Conservation (phyloP, 768 basidiomycete genomes). For the Obba rivulosa region DNA sequence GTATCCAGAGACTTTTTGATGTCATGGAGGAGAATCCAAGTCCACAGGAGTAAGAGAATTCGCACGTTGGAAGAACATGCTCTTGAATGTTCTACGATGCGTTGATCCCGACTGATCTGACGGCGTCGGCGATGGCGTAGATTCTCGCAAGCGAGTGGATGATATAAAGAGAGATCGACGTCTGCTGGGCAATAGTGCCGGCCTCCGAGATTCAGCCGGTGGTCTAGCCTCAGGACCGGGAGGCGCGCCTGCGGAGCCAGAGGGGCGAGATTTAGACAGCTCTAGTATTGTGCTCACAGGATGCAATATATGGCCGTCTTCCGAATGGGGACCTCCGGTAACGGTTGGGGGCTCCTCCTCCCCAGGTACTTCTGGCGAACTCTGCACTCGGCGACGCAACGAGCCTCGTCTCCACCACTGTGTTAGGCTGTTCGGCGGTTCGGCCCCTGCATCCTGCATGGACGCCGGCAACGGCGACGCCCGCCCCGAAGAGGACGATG, state of each 20-base stretch:
- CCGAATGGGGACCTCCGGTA: not conserved
- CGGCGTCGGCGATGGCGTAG: not conserved
- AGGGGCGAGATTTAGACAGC: not conserved
- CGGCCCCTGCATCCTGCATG: conserved; percentile 7
- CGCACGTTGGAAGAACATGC: conserved; percentile 18
- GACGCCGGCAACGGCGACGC: conserved; percentile 8
- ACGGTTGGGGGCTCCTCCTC: conserved; percentile 10
- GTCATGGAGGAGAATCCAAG: not conserved
- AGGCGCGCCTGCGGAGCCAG: not conserved
- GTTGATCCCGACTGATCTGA: conserved; percentile 1
- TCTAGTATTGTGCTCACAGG: not conserved
- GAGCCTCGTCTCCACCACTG: conserved; percentile 47
- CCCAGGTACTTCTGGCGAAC: conserved; percentile 41
- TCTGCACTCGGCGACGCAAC: conserved; percentile 47
- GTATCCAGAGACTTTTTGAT: not conserved
- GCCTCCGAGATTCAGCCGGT: not conserved
- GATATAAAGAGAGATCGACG: conserved; percentile 17
- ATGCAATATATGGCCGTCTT: not conserved
- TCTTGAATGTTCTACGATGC: conserved; percentile 11
- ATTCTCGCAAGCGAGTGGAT: conserved; percentile 12
- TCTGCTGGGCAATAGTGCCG: conserved; percentile 7
- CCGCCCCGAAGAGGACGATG: conserved; percentile 19
- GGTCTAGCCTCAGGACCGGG: not conserved
- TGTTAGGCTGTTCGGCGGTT: conserved; percentile 19
- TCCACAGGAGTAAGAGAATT: conserved; percentile 14